Base-by-base conservation (phyloP, 2,329 filamentous ascomycete genomes). In the Pezicula radicicola region DNA sequence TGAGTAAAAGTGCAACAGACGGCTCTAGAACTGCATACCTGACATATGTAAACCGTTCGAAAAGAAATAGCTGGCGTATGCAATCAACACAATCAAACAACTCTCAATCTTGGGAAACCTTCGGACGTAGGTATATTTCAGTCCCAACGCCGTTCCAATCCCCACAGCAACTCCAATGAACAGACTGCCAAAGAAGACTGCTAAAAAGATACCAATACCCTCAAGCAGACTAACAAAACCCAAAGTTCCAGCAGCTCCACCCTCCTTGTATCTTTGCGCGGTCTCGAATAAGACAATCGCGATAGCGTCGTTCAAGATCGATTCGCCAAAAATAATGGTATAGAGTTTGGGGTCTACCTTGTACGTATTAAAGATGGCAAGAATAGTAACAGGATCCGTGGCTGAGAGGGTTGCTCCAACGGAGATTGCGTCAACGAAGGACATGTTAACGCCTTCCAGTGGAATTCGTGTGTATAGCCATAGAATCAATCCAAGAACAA, bases 271-370 rank as follows among this genome's bases (percentile, higher is more conserved):
- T 68, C 89, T 88, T 69, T 97, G 93, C 10, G 94, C 94, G 4
- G 94, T 97, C 74, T 99, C 93, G 72, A 99, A 99, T 61, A 99
- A 84, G 66, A 99, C 94, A 70, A 99, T 99, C 59, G 94, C 94
- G 66, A 99, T 93, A 42, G 94, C 94, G 75, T 99, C 94, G 69
- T 99, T 99, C 51, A 99, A 76, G 55, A 99, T 97, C 7, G 93
- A 96, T 73, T 99, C 94, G 67, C 94, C 94, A 70, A 99, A 99
- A 60, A 99, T 99, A 68, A 99, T 86, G 28, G 94, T 99, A 74
- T 99, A 99, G 16, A 99, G 81, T 73, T 97, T 97, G 3, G 94
- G 94, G 65, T 99, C 94, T 63, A 99, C 94, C 73, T 97, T 97
- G 81, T 97, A 99, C 1, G 94, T 89, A 70, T 97, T 97, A 81